These are phyloP conservation scores for Scolecobasidium constrictum DNA, from an alignment of 2,329 filamentous ascomycete genomes.

Conservation along the genomic window DNA sequence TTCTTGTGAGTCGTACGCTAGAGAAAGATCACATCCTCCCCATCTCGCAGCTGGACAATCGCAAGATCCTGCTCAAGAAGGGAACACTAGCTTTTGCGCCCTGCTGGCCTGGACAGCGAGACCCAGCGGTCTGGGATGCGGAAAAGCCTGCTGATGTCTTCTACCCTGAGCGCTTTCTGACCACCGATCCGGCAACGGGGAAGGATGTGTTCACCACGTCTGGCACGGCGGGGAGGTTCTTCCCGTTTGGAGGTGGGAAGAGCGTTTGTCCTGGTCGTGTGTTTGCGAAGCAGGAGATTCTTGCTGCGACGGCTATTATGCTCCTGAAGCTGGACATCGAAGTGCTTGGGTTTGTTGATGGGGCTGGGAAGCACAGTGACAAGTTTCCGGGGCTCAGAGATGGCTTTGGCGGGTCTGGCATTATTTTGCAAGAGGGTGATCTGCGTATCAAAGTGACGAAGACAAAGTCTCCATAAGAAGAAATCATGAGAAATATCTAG, in stretches of 20 bases:
- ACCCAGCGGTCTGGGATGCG: slow-evolving; percentile 15
- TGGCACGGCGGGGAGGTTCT: slow-evolving; percentile 19
- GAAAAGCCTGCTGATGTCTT: slow-evolving; percentile 11
- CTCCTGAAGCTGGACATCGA: slow-evolving; percentile 11
- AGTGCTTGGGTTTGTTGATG: slow-evolving; percentile 4
- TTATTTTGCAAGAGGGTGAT: slow-evolving; percentile 10
- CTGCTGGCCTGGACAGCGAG: slow-evolving; percentile 18
- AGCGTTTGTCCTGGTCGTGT: slow-evolving; percentile 12
- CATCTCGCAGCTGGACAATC: slow-evolving; percentile 14
- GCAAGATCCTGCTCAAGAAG: slow-evolving; percentile 6
- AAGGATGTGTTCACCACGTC: slow-evolving; percentile 16
- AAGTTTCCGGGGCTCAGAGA: slow-evolving; percentile 9
- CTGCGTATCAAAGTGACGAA: slow-evolving; percentile 8
- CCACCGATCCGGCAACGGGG: slow-evolving; percentile 16
- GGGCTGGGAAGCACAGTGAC: slow-evolving; percentile 1
- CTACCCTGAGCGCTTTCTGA: slow-evolving; percentile 19
- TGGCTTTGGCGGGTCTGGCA: slow-evolving; percentile 6
- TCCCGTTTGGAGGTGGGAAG: slow-evolving; percentile 19
- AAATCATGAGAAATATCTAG: no score
- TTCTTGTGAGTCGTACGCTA: slow-evolving; percentile 20
- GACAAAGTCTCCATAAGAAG: no score
- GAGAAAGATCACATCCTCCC: slow-evolving; percentile 18
- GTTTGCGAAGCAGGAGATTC: slow-evolving; percentile 13
- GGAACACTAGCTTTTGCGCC: slow-evolving; percentile 18
- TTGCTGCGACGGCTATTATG: slow-evolving; percentile 10